Conservation (phyloP, 2,329 filamentous ascomycete species). For the Ophiostoma fasciatum region DNA sequence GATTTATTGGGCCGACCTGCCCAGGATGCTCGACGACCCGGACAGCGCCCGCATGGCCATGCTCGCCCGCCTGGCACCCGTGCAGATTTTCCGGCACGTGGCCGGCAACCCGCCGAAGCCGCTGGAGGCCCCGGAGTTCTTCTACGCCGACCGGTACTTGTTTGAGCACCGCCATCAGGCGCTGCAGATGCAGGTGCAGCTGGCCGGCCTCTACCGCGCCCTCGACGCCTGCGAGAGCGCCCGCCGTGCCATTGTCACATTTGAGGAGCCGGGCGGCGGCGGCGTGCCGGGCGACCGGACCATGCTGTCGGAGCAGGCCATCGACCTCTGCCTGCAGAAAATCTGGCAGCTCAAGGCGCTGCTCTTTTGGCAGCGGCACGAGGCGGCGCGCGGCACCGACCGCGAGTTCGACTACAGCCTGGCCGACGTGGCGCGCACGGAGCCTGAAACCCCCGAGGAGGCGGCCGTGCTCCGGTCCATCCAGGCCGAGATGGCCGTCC, state of each 20-base stretch:
- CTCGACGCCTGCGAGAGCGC: conserved; percentile 7
- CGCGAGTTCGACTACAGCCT: conserved; percentile 12
- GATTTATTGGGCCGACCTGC: conserved; percentile 16
- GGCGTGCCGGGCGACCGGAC: conserved; percentile 5
- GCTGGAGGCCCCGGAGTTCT: conserved; percentile 13
- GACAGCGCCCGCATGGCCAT: conserved; percentile 4
- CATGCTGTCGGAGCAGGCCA: conserved; percentile 11
- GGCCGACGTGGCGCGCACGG: conserved; percentile 9
- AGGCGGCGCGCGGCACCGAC: conserved; percentile 8
- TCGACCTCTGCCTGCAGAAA: conserved; percentile 10
- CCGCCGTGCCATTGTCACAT: conserved; percentile 5
- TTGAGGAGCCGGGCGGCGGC: conserved; percentile 2
- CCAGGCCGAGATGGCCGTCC: conserved; percentile 11
- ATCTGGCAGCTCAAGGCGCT: conserved; percentile 12
- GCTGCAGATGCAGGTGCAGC: conserved; percentile 10
- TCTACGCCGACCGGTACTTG: conserved; percentile 15
- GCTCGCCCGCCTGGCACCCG: conserved; percentile 4
- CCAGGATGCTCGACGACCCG: neutral
- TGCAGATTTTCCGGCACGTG: conserved; percentile 12
- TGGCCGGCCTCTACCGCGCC: conserved; percentile 2
- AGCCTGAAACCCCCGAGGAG: conserved; percentile 11
- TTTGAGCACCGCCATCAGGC: conserved; percentile 9
- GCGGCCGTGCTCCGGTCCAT: conserved; percentile 7
- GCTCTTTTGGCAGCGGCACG: conserved; percentile 12
- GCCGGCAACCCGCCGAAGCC: neutral